A percentile compares a stretch with the other conserved stretches of the same genome.
Evolutionary conservation across 805 yeast species (phyloP).

Genomic region (Tetrapisispora arboricola): DNA sequence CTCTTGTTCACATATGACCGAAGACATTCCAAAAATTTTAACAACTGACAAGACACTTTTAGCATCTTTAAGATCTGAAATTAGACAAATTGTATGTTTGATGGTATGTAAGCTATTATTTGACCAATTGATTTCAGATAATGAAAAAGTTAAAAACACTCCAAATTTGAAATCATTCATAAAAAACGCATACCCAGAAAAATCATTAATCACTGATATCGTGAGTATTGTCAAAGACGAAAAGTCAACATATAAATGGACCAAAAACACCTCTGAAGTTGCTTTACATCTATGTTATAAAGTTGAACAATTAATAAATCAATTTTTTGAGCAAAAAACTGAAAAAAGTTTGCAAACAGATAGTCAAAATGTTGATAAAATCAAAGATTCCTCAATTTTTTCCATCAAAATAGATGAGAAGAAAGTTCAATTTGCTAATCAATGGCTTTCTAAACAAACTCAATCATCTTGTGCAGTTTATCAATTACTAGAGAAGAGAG

Average conservation of each 20-base stretch:
- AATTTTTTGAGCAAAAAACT: conserved; percentile 6
- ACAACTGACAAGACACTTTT: conserved; percentile 77
- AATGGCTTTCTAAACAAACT: conserved; percentile 59
- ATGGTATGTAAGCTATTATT: conserved; percentile 63
- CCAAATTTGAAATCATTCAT: conserved; percentile 28
- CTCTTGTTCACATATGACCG: conserved; percentile 69
- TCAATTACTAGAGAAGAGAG: conserved; percentile 56
- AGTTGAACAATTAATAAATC: conserved; percentile 21
- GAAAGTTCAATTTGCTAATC: conserved; percentile 30
- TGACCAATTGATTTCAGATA: conserved; percentile 48
- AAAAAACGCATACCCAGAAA: conserved; percentile 31
- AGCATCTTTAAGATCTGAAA: conserved; percentile 69
- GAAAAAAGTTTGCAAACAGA: background rate
- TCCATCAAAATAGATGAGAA: conserved; percentile 4
- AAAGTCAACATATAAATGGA: conserved; percentile 83
- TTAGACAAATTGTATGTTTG: conserved; percentile 72
- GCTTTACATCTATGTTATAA: conserved; percentile 41
- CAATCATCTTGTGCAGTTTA: conserved; percentile 71
- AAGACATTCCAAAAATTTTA: conserved; percentile 72
- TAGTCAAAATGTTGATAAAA: too few species aligned
- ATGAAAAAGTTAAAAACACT: conserved; percentile 16
- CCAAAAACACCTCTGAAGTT: conserved; percentile 66
- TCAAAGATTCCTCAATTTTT: conserved; percentile 2
- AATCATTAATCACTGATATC: conserved; percentile 54
- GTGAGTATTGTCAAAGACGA: conserved; percentile 74